Percentiles rank a stretch among this genome's conserved stretches.
phyloP scores from a whole-genome alignment of 208 protist genomes.

The Trypanosoma mega region DNA sequence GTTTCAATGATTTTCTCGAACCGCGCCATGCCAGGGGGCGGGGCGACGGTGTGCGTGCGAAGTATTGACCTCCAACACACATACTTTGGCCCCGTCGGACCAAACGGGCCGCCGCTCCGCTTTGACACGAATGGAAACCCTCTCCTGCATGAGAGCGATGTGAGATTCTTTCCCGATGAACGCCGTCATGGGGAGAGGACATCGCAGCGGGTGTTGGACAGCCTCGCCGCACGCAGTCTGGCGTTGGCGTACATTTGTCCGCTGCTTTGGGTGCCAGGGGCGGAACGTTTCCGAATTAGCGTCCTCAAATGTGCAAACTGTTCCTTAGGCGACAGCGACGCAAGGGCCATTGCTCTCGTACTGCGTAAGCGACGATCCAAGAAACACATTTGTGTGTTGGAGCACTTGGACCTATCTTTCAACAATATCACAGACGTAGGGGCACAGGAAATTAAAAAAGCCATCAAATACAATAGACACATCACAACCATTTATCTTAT shows the following conservation, averaged over 20 bases:
- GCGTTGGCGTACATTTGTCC: conserved; percentile 44
- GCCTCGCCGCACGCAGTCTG: conserved; percentile 39
- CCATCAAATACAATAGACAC: conserved; percentile 46
- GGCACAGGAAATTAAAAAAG: conserved; percentile 35
- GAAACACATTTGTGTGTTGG: conserved; percentile 30
- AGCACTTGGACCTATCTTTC: conserved; percentile 26
- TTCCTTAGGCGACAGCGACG: conserved; percentile 49
- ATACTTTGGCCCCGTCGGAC: conserved; percentile 31
- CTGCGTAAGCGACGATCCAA: conserved; percentile 25
- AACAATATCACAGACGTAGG: conserved; percentile 51
- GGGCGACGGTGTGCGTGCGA: conserved; percentile 29
- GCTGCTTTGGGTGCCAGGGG: conserved; percentile 46
- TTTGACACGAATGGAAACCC: conserved; percentile 31
- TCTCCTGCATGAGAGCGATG: neutral
- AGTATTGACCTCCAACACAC: conserved; percentile 52
- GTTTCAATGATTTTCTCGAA: no score
- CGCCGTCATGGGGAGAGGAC: conserved; percentile 12
- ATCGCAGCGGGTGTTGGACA: conserved; percentile 2
- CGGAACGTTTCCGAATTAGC: conserved; percentile 31
- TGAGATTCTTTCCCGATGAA: conserved; percentile 52
- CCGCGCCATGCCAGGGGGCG: conserved; percentile 26
- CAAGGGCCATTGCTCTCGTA: conserved; percentile 47
- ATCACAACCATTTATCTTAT: conserved; percentile 32
- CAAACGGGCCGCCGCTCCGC: conserved; percentile 30
- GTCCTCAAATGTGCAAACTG: conserved; percentile 41